Evolutionary conservation across 129 eudicot genomes (phyloP), one percentile per base, ranked within the genome.

Genomic region (Arctium minus): DNA sequence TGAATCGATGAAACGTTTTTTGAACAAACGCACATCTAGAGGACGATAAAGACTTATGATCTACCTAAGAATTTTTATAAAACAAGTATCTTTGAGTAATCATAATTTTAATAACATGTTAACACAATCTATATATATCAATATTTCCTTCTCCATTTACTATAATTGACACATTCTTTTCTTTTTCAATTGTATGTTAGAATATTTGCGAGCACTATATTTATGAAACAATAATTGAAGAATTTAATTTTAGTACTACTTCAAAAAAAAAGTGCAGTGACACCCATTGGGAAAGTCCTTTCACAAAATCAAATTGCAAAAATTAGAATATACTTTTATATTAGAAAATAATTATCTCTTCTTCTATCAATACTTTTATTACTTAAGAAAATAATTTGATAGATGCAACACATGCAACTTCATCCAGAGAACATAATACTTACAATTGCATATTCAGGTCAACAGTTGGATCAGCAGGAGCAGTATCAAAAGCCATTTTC

Each of bases 381-480:
- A n/a, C 68, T 60, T 18, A 6, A 60, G 65, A n/a, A 60, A 17
- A 60, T 60, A 60, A n/a, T 60, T 60, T 15, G 65, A 53, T 22
- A 22, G 50, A 2, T 7, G 12, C 50, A 44, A 2, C 50, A 44
- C 50, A 44, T 44, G 50, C 50, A 44, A 44, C 50, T 44, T 44
- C 50, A 44, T 44, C 50, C 50, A 44, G 32, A 1, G 38, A 39
- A 77, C 13, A 31, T 10, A 69, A 30, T 38, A 85, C 99, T 93
- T 89, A 96, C 99, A 96, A 86, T 78, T 96, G 99, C 87, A 84
- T 90, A 82, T 96, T 96, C 71, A 96, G 90, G 91, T 96, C 99
- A 22, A 91, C 97, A 5, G 97, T 93, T 81, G 99, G 99, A 91
- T 96, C 99, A 62, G 97, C 95, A 31, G 95, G 97, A 80, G 99